Evolutionary conservation across 768 basidiomycete species (phyloP), one percentile per base, ranked within the genome.

Genomic region (Hygrocybe coccinea): DNA sequence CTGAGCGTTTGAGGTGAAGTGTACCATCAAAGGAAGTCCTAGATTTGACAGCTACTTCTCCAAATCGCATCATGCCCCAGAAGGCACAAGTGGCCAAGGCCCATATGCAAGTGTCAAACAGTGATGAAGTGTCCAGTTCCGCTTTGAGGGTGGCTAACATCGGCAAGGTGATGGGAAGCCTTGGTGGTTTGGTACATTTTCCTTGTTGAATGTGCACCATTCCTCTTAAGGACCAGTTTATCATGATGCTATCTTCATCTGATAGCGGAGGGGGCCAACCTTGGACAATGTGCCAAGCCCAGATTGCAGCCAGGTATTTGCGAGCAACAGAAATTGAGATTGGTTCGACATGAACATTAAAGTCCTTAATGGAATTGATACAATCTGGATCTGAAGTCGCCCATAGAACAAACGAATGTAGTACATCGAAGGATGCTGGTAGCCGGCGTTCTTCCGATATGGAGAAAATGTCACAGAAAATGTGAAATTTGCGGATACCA

Each of bases 391-490:
- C 72, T n/a, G n/a, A n/a, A n/a, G n/a, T n/a, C n/a, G n/a, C n/a
- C n/a, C n/a, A n/a, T n/a, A n/a, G n/a, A n/a, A 72, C 72, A 76
- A 76, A 74, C 15, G 69, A 73, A 53, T 75, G 66, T 0, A 74
- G 60, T 2, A 72, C 33, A 1, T 37, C 25, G 36, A 67, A 67
- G 8, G 65, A 64, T 0, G 70, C 69, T 5, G 64, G 69, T 0
- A 72, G 59, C 2, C 67, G 53, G 3, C 55, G 45, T 0, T 9
- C 2, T 56, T 72, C 70, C 0, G 70, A 56, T 8, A 72, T 57
- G 2, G 69, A 64, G 59, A n/a, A n/a, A n/a, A n/a, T n/a, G n/a
- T n/a, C n/a, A n/a, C n/a, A n/a, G n/a, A n/a, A n/a, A n/a, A n/a
- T 7, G 58, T 69, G 68, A 41, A 69, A 71, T 50, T 71, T 57